Percentiles rank a stretch among this genome's conserved stretches.
Evolutionary conservation across 208 protist species (phyloP).

Genomic region (Naegleria lovaniensis): DNA sequence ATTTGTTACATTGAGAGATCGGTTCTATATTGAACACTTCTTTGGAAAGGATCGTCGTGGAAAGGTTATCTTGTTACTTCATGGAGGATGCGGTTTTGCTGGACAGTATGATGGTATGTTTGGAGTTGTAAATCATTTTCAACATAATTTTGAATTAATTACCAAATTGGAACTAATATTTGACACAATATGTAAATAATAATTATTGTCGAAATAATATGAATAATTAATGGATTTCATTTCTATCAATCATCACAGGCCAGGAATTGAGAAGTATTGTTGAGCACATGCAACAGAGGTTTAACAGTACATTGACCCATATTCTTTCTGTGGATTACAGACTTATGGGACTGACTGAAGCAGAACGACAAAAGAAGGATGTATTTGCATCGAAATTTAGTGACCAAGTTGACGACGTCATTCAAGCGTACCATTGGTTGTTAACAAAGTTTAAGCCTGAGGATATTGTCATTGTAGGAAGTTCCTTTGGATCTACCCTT

Average conservation of each 20-base stretch:
- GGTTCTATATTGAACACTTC: background rate
- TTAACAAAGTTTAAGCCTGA: background rate
- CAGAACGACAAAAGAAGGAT: background rate
- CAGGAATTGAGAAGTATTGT: background rate
- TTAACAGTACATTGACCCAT: background rate
- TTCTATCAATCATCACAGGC: too few species aligned
- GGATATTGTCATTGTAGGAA: background rate
- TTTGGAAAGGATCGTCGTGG: background rate
- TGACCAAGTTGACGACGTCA: background rate
- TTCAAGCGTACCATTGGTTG: background rate
- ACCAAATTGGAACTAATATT: too few species aligned
- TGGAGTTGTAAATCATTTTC: too few species aligned
- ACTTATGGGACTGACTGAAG: background rate
- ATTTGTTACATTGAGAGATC: background rate
- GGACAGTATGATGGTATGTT: background rate
- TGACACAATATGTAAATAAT: too few species aligned
- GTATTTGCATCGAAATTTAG: background rate
- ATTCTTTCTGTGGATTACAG: constrained; percentile 8
- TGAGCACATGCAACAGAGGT: background rate
- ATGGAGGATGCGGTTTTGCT: background rate
- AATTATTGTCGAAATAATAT: too few species aligned
- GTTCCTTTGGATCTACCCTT: background rate
- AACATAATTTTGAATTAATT: too few species aligned
- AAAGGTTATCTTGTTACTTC: background rate
- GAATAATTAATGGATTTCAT: too few species aligned